Evolutionary conservation across 371 early-diverging fungal genomes (phyloP).

Genomic region (Umbelopsis sp.): DNA sequence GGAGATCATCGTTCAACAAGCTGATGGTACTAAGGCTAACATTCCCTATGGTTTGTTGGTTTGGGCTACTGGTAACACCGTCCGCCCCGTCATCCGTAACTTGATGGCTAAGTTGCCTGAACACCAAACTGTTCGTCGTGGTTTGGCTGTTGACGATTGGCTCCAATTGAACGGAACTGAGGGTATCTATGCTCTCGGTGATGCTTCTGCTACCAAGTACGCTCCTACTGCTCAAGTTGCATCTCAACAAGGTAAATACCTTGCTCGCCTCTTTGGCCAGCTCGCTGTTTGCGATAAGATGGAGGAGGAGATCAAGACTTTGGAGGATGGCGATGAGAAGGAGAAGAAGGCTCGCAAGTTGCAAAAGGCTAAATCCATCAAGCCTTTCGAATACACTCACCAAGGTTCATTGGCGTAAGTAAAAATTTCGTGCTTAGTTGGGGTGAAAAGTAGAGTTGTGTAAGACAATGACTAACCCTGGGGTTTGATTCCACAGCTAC

Average conservation of each 20-base stretch:
- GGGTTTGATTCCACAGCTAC: conserved; percentile 48
- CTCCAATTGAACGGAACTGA: conserved; percentile 75
- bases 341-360: conserved; percentile 45
- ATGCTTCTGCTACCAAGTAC: conserved; percentile 83
- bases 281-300: conserved; percentile 53
- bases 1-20: conserved; percentile 76
- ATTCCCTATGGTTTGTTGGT: conserved; percentile 90
- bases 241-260: conserved; percentile 86
- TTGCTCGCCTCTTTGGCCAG: conserved; percentile 72
- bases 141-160: conserved; percentile 84
- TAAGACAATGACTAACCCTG: not conserved
- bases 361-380: conserved; percentile 45
- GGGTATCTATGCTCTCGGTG: conserved; percentile 87
- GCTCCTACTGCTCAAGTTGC: conserved; percentile 96
- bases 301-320: conserved; percentile 34
- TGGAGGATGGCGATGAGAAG: conserved; percentile 39
- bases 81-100: conserved; percentile 76
- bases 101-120: conserved; percentile 74
- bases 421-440: not conserved
- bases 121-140: conserved; percentile 79
- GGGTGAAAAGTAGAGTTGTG: not conserved
- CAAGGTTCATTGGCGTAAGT: conserved; percentile 83
- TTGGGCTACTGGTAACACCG: conserved; percentile 96
- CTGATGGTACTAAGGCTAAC: conserved; percentile 63
- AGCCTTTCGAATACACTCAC: conserved; percentile 81